Evolutionary conservation across 2,329 filamentous ascomycete genomes (phyloP).

Genomic region (Botrytis pseudocinerea): DNA sequence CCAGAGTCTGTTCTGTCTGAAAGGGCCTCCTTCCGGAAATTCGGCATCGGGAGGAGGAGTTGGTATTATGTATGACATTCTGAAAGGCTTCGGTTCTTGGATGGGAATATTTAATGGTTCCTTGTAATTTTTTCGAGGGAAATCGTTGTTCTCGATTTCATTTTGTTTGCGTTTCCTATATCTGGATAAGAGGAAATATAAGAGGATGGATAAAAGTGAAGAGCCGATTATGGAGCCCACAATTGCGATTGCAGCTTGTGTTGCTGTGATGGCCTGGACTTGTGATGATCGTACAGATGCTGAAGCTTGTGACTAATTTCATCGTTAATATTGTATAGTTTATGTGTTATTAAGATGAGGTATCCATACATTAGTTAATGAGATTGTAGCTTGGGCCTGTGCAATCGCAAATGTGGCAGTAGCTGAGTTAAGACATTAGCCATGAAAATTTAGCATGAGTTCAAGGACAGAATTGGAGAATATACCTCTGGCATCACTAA

Average conservation of each 20-base stretch:
- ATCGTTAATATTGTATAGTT: neutral
- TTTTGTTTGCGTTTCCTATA: neutral
- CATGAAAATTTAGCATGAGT: neutral
- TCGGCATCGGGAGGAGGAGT: neutral
- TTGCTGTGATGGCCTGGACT: neutral
- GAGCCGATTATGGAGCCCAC: neutral
- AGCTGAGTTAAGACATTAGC: neutral
- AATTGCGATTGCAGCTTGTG: neutral
- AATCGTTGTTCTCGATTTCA: neutral
- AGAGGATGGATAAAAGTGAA: neutral
- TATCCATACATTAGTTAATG: neutral
- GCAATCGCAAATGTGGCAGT: conserved; percentile 2
- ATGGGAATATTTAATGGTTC: neutral
- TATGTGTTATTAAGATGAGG: neutral
- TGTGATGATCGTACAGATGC: conserved; percentile 1
- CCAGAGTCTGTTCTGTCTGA: neutral
- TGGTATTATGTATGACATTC: neutral
- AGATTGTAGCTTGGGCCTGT: neutral
- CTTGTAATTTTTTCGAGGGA: neutral
- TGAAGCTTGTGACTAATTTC: neutral
- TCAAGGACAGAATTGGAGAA: neutral
- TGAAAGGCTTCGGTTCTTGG: neutral
- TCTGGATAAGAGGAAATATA: neutral
- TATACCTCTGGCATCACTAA: neutral
- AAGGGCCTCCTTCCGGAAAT: neutral